phyloP scores from a whole-genome alignment of 2,329 filamentous ascomycete species.

The Daldinia eschscholtzii region DNA sequence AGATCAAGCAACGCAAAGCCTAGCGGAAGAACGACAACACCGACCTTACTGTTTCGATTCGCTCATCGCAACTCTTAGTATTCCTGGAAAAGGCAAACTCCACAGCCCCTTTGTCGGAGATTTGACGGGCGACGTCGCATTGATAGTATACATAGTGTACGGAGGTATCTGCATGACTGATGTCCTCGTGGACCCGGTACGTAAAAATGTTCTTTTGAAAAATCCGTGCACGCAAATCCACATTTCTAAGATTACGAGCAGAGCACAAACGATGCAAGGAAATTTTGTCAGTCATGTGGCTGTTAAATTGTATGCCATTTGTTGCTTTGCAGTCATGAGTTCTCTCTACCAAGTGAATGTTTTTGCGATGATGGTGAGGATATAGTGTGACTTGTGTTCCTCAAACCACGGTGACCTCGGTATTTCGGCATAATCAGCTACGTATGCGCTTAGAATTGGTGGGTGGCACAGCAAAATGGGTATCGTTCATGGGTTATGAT shows the following conservation, averaged over 20 bases:
- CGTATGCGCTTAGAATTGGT: not conserved
- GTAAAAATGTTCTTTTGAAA: not conserved
- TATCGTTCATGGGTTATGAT: not conserved
- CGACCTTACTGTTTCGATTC: constrained; percentile 21
- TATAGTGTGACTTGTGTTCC: not conserved
- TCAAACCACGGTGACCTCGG: not conserved
- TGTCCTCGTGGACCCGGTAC: not conserved
- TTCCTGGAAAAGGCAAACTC: constrained; percentile 9
- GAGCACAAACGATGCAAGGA: not conserved
- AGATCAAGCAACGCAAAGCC: constrained; percentile 27
- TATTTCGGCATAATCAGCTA: constrained; percentile 1
- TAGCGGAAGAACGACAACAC: constrained; percentile 12
- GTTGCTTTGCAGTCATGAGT: not conserved
- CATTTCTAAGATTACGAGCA: constrained; percentile 1
- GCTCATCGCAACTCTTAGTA: not conserved
- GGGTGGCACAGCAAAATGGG: constrained; percentile 1
- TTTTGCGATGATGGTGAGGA: not conserved
- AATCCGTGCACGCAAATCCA: not conserved
- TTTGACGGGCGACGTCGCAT: constrained; percentile 23
- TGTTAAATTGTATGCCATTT: not conserved
- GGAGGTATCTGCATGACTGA: not conserved
- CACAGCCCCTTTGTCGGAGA: constrained; percentile 25
- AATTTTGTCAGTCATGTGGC: constrained; percentile 6
- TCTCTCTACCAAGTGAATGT: not conserved
- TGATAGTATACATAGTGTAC: not conserved